Evolutionary conservation across 78 protist genomes (phyloP), one percentile per base, ranked within the genome.

Genomic region (Monosiga brevicollis): DNA sequence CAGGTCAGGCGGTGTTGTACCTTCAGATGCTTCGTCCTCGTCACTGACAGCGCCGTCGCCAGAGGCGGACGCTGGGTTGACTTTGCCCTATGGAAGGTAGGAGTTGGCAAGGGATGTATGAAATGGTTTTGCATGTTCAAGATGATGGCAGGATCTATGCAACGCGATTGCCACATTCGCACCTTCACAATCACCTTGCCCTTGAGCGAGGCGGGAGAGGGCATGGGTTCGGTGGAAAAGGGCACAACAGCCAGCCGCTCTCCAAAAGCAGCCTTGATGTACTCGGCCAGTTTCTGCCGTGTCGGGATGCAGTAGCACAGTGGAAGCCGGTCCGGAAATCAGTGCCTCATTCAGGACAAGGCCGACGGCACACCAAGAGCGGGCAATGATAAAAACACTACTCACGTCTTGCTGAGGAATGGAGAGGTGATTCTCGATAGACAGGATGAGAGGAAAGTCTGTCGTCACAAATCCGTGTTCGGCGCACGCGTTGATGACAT

Each of bases 371-470:
- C 62, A 49, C 6, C 62, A 49, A 6, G 62, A 6, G 62, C 62
- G 15, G 29, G 15, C 15, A 49, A 49, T 15, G 62, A 49, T 20
- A 49, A 20, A 49, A 6, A 49, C 62, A 49, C 62, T 20, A 39
- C 6, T 2, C 70, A 76, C 80, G 10, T 1, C 41, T 83, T 87
- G 89, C 80, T 83, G 88, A 37, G 73, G 49, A 6, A 35, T n/a
- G n/a, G 72, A 24, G 79, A 87, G 80, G 80, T 87, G 93, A 80
- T 86, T 84, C 83, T 95, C 98, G 1, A 95, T 83, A 29, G 91
- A 86, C n/a, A 95, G 91, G 9, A 95, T 89, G 35, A 95, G 90
- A 0, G 98, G 98, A 43, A 81, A 95, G 10, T 87, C 89, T 0
- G 94, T 84, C 9, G 79, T 42, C 36, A n/a, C 83, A 78, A 93